phyloP scores from a whole-genome alignment of 164 flowering plant genomes.

The Saururus chinensis region DNA sequence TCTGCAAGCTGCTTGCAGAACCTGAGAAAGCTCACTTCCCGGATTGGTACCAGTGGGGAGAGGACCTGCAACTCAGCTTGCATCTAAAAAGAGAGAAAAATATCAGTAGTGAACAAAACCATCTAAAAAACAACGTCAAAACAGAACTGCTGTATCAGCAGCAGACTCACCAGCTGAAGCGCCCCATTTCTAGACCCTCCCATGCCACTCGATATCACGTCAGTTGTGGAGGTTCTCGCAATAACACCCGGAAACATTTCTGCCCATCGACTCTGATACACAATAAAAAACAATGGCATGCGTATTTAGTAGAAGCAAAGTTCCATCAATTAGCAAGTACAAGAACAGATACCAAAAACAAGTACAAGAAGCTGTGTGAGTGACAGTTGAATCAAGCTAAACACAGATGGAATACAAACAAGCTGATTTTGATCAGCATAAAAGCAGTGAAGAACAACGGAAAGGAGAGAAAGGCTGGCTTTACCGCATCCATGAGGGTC shows the following conservation, averaged over 20 bases:
- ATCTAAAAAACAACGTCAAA: too few species aligned
- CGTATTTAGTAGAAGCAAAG: too few species aligned
- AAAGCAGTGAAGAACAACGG: neutral
- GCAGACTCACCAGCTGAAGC: conserved; percentile 53
- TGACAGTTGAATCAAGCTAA: too few species aligned
- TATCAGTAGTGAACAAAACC: too few species aligned
- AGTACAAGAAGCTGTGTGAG: too few species aligned
- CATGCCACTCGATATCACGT: conserved; percentile 68
- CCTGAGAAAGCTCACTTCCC: conserved; percentile 72
- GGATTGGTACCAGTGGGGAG: conserved; percentile 89
- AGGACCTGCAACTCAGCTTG: conserved; percentile 88
- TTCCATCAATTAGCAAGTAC: neutral
- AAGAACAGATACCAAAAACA: neutral
- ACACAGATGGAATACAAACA: too few species aligned
- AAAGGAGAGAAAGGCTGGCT: conserved; percentile 7
- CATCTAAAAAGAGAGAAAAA: conserved; percentile 39
- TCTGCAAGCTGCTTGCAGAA: conserved; percentile 98
- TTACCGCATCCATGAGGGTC: conserved; percentile 82
- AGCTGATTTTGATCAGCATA: too few species aligned
- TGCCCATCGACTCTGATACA: conserved; percentile 65
- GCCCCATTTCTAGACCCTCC: conserved; percentile 88
- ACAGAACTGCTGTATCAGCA: neutral
- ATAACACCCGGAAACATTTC: conserved; percentile 90
- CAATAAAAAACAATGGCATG: too few species aligned
- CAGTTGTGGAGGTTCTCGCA: conserved; percentile 61